Conservation (phyloP, 257 asterid genomes). For the Solanum medicagineum region DNA sequence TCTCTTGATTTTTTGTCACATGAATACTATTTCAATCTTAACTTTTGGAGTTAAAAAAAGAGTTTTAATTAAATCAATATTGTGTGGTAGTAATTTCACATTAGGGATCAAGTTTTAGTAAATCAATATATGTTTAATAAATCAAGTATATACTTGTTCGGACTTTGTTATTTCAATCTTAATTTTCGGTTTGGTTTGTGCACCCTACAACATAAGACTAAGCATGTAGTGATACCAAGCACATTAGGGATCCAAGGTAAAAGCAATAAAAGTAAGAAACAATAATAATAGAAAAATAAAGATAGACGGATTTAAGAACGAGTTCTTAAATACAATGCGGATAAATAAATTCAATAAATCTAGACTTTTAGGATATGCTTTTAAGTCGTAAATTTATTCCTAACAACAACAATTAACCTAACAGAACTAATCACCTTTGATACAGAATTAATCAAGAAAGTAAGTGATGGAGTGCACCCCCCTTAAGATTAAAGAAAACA, state of each 20-base stretch:
- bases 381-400: background rate
- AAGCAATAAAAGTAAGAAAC: background rate
- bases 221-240: background rate
- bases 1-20: background rate
- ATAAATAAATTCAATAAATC: background rate
- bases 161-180: background rate
- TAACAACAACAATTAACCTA: background rate
- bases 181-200: background rate
- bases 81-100: background rate
- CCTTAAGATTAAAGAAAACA: background rate
- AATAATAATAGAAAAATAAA: background rate
- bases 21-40: background rate
- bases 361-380: background rate
- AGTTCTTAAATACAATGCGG: background rate
- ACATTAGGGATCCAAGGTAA: background rate
- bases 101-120: background rate
- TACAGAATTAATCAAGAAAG: background rate
- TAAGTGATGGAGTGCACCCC: background rate
- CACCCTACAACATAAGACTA: background rate
- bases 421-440: background rate
- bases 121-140: background rate
- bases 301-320: background rate
- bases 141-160: background rate
- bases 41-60: background rate
- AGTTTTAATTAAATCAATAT: background rate